Conservation (phyloP, 176 grass and related monocot species). For the Guadua angustifolia region DNA sequence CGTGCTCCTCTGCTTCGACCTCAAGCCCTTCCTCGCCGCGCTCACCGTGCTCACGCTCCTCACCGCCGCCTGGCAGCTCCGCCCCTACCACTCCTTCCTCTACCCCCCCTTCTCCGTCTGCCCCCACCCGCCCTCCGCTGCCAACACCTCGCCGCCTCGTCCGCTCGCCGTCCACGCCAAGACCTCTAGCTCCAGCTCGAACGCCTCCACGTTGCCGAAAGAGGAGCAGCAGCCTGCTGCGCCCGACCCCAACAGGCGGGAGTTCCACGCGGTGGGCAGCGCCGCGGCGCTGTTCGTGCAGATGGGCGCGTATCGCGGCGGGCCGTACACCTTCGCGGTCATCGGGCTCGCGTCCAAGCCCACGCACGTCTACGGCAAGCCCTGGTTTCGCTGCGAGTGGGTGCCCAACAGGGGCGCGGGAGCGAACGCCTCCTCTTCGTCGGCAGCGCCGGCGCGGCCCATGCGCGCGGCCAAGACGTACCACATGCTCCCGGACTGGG, state of each 20-base stretch:
- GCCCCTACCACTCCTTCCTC: constrained; percentile 67
- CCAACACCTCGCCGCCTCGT: constrained; percentile 10
- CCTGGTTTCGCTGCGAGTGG: constrained; percentile 88
- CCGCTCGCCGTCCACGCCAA: constrained; percentile 35
- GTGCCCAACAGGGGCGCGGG: not conserved
- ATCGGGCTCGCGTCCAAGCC: constrained; percentile 89
- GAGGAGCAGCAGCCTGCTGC: not conserved
- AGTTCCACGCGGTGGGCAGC: constrained; percentile 72
- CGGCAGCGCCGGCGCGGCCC: not conserved
- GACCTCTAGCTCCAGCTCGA: not conserved
- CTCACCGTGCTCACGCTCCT: constrained; percentile 72
- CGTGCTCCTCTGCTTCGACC: constrained; percentile 61
- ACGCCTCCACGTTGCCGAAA: not conserved
- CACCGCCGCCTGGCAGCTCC: constrained; percentile 78
- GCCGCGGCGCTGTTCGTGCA: constrained; percentile 89
- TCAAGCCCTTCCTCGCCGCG: constrained; percentile 77
- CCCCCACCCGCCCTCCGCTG: not conserved
- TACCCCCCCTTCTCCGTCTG: constrained; percentile 54
- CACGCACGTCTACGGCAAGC: constrained; percentile 78
- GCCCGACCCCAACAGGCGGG: constrained; percentile 53
- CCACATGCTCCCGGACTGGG: constrained; percentile 97
- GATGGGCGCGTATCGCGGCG: constrained; percentile 87
- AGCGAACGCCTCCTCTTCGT: constrained; percentile 21
- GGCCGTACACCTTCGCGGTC: constrained; percentile 76
- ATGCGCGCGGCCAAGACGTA: constrained; percentile 65